Evolutionary conservation across 345 rosid genomes (phyloP), one percentile per base, ranked within the genome.

Genomic region (Trapa bicornis): DNA sequence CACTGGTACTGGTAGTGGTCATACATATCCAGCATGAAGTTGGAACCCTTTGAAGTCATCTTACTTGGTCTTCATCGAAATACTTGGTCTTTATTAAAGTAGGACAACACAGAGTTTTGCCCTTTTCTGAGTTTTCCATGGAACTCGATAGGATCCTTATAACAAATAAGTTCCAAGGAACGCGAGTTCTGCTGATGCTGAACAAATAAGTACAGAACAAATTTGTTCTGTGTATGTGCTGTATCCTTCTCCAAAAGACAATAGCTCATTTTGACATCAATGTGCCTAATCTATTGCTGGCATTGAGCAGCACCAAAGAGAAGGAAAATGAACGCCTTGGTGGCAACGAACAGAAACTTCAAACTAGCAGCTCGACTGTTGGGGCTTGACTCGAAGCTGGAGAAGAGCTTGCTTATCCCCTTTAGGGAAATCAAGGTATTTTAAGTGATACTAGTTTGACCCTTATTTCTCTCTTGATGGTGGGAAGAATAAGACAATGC

Each of bases 381-480:
- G 76, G 89, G 97, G 42, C 75, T 94, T 73, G 99, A 94, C 81
- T 91, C 99, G 45, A 94, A 87, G 86, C 97, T 94, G 48, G 97
- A 91, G 87, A 94, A 75, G 73, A 85, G 96, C 77, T 80, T 94
- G 67, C 93, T 94, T 67, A 94, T 94, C 74, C 99, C 99, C 2
- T 94, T 91, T 76, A 84, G 99, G 75, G 97, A 94, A 74, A 91
- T 94, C 74, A 94, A 94, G 96, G 98, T 92, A 69, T 14, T 48
- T 37, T 13, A 14, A 63, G 41, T 37, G 14, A 17, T 37, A 64
- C 22, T 39, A 5, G 11, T 64, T 64, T 65, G 36, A 15, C 33
- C 48, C 72, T 50, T 63, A 29, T 41, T 52, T 41, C 58, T 53
- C 68, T 52, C 43, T 41, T 41, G 6, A 41, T 3, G 43, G 43